phyloP scores from a whole-genome alignment of 2,329 filamentous ascomycete species.

The Decorospora gaudefroyi region DNA sequence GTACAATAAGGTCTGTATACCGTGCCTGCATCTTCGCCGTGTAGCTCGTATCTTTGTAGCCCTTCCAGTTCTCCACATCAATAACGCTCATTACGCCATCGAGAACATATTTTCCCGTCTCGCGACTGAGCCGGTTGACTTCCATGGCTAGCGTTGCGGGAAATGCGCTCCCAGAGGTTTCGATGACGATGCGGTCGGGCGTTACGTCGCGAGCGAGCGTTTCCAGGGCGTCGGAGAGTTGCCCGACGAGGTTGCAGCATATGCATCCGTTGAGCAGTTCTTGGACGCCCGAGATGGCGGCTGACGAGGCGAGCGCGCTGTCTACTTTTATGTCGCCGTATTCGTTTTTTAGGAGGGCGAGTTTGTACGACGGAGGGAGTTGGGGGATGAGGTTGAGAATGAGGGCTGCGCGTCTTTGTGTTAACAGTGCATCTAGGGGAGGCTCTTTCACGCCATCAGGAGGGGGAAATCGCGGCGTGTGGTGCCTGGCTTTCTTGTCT shows the following conservation, averaged over 20 bases:
- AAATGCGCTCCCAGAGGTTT: slow-evolving; percentile 82
- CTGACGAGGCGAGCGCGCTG: slow-evolving; percentile 82
- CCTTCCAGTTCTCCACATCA: slow-evolving; percentile 93
- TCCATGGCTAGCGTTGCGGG: slow-evolving; percentile 90
- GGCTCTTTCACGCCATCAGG: too few relatives aligned
- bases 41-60: slow-evolving; percentile 88
- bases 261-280: slow-evolving; percentile 97
- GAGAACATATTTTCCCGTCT: slow-evolving; percentile 71
- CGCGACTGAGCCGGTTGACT: slow-evolving; percentile 76
- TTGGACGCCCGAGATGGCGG: slow-evolving; percentile 83
- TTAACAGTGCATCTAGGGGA: neutral
- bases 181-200: slow-evolving; percentile 88
- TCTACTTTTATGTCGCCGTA: slow-evolving; percentile 95
- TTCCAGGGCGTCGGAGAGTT: slow-evolving; percentile 77
- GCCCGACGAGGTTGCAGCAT: slow-evolving; percentile 96
- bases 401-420: slow-evolving; percentile 56
- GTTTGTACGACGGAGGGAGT: slow-evolving; percentile 81
- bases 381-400: slow-evolving; percentile 94
- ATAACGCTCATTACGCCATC: slow-evolving; percentile 90
- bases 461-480: too few relatives aligned
- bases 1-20: slow-evolving; percentile 87
- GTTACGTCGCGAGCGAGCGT: slow-evolving; percentile 66
- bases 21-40: slow-evolving; percentile 85
- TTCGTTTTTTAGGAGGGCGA: slow-evolving; percentile 96
- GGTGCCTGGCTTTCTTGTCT: too few relatives aligned